Conservation (phyloP, 2,329 filamentous ascomycete genomes). For the Albifimbria verrucaria region DNA sequence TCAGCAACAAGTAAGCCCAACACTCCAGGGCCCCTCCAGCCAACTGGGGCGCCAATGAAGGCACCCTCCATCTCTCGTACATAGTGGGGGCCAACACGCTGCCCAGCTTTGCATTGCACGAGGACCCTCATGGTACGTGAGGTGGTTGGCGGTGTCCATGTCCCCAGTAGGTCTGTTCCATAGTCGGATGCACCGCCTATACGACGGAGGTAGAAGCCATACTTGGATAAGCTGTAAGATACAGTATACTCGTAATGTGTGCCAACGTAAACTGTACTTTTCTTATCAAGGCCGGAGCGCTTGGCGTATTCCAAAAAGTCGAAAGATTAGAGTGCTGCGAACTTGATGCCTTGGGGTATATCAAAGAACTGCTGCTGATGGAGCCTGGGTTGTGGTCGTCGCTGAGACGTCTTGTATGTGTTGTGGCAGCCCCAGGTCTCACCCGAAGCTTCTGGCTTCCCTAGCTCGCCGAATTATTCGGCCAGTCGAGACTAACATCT, state of each 20-base stretch:
- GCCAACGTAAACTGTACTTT: slow-evolving; percentile 63
- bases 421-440: too few species aligned
- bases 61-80: slow-evolving; percentile 79
- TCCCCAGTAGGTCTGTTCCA: slow-evolving; percentile 72
- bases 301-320: slow-evolving; percentile 65
- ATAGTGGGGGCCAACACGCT: slow-evolving; percentile 52
- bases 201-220: slow-evolving; percentile 63
- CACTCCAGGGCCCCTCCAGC: slow-evolving; percentile 64
- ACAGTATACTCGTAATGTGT: slow-evolving; percentile 76
- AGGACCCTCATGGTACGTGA: slow-evolving; percentile 41
- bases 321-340: slow-evolving; percentile 59
- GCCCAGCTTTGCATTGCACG: slow-evolving; percentile 67
- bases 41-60: slow-evolving; percentile 67
- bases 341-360: slow-evolving; percentile 43
- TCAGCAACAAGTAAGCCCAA: slow-evolving; percentile 70
- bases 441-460: not conserved
- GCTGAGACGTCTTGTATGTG: not conserved
- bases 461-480: too few species aligned
- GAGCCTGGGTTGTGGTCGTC: not conserved
- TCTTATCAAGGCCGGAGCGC: slow-evolving; percentile 50
- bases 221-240: slow-evolving; percentile 48
- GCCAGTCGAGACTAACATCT: too few species aligned
- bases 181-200: slow-evolving; percentile 65
- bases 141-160: slow-evolving; percentile 54
- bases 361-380: slow-evolving; percentile 9